A percentile compares a stretch with the other conserved stretches of the same genome.
phyloP scores from a whole-genome alignment of 2,329 filamentous ascomycete genomes.

The Penicillium sp. region DNA sequence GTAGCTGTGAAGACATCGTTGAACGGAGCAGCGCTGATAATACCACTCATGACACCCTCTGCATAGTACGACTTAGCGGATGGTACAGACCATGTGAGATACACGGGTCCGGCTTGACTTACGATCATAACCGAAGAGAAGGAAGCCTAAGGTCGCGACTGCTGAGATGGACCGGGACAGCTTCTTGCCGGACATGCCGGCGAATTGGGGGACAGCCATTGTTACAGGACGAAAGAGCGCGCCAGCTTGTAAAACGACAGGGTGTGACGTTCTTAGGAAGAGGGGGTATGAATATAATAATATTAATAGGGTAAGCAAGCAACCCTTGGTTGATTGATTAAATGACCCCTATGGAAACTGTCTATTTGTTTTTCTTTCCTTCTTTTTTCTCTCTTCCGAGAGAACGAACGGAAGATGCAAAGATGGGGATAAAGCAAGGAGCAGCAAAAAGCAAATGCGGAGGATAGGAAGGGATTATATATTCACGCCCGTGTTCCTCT shows the following conservation, averaged over 20 bases:
- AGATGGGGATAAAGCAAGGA: not conserved
- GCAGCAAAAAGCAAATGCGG: not conserved
- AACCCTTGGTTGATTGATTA: no score
- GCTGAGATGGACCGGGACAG: slow-evolving; percentile 13
- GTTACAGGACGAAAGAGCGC: not conserved
- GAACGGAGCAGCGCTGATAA: slow-evolving; percentile 51
- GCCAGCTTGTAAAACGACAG: not conserved
- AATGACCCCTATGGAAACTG: not conserved
- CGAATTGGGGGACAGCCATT: not conserved
- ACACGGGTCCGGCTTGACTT: slow-evolving; percentile 26
- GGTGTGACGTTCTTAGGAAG: not conserved
- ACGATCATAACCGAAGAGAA: slow-evolving; percentile 54
- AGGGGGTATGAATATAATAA: not conserved
- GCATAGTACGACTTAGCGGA: slow-evolving; percentile 7
- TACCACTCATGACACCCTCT: slow-evolving; percentile 49
- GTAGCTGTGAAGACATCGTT: slow-evolving; percentile 46
- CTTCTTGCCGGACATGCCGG: slow-evolving; percentile 9
- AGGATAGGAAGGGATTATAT: not conserved
- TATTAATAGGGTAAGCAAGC: no score
- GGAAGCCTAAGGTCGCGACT: slow-evolving; percentile 53
- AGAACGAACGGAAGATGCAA: not conserved
- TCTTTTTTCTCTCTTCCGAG: not conserved
- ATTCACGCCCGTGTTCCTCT: not conserved
- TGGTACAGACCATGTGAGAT: slow-evolving; percentile 26
- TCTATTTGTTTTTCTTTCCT: not conserved